Evolutionary conservation across 768 basidiomycete genomes (phyloP).

Genomic region (Tulasnella sp.): DNA sequence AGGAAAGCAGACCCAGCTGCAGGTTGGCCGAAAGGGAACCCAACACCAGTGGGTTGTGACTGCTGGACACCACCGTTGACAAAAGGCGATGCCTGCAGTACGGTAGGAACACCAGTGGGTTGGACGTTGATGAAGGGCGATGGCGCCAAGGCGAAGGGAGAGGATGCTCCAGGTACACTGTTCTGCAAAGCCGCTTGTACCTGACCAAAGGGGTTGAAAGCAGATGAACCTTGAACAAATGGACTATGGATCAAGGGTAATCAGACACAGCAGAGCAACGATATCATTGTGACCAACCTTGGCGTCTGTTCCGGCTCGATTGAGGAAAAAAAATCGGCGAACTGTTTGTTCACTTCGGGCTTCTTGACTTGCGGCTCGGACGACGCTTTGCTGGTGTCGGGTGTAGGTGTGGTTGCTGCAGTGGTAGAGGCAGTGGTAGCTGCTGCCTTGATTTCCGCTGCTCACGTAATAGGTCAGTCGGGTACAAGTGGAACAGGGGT

Average conservation of each 20-base stretch:
- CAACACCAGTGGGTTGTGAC: slow-evolving; percentile 47
- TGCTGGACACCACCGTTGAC: slow-evolving; percentile 21
- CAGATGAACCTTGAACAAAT: slow-evolving; percentile 28
- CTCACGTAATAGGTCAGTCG: not conserved
- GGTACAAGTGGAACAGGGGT: not conserved
- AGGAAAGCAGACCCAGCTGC: slow-evolving; percentile 5
- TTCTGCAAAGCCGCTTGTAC: slow-evolving; percentile 31
- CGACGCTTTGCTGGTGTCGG: too few relatives aligned
- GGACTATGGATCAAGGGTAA: not conserved
- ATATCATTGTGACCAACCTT: not conserved
- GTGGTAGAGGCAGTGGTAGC: slow-evolving; percentile 10
- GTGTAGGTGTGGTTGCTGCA: slow-evolving; percentile 16
- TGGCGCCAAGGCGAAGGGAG: slow-evolving; percentile 28
- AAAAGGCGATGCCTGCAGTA: not conserved
- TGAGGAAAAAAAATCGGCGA: slow-evolving; percentile 76
- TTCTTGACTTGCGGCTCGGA: slow-evolving; percentile 18
- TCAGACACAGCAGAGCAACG: not conserved
- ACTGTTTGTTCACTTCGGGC: slow-evolving; percentile 33
- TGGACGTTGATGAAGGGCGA: slow-evolving; percentile 35
- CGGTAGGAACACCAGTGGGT: slow-evolving; percentile 25
- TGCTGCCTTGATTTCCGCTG: not conserved
- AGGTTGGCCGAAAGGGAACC: not conserved
- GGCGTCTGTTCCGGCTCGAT: slow-evolving; percentile 69
- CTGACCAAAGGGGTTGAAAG: slow-evolving; percentile 67
- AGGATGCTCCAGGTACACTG: slow-evolving; percentile 22